Evolutionary conservation across 257 asterid genomes (phyloP).

Genomic region (Nicotiana tomentosiformis): DNA sequence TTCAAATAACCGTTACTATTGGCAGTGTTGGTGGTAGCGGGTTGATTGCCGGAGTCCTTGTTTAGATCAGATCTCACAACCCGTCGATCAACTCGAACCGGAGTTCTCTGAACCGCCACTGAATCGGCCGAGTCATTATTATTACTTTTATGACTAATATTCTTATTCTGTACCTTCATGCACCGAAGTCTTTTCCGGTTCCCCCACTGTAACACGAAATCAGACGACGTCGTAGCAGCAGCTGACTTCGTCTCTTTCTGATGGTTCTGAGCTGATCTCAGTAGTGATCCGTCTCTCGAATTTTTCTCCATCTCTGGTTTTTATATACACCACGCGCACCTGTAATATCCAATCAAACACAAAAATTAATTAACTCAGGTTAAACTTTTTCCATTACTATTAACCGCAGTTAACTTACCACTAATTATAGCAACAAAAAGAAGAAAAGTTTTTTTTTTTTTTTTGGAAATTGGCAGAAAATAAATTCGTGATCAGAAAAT

Average conservation of each 20-base stretch:
- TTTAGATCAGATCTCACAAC: conserved; percentile 55
- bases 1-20: conserved; percentile 46
- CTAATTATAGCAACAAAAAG: conserved; percentile 4
- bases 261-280: conserved; percentile 30
- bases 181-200: conserved; percentile 72
- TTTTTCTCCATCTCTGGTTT: conserved; percentile 60
- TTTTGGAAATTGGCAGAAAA: not conserved
- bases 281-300: conserved; percentile 34
- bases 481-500: not conserved
- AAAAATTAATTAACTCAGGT: conserved; percentile 20
- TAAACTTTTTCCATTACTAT: conserved; percentile 7
- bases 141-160: conserved; percentile 15
- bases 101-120: conserved; percentile 27
- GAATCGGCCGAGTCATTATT: conserved; percentile 36
- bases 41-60: conserved; percentile 33
- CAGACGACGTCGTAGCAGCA: conserved; percentile 46
- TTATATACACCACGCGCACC: conserved; percentile 21
- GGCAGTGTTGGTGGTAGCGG: conserved; percentile 8
- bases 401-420: conserved; percentile 3
- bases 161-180: conserved; percentile 65
- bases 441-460: not conserved
- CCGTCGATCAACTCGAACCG: conserved; percentile 55
- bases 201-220: conserved; percentile 85
- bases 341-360: not conserved
- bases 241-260: conserved; percentile 34